These are phyloP conservation scores for Umbilicus rupestris DNA, from an alignment of 164 flowering plant genomes.

Conservation along the genomic window DNA sequence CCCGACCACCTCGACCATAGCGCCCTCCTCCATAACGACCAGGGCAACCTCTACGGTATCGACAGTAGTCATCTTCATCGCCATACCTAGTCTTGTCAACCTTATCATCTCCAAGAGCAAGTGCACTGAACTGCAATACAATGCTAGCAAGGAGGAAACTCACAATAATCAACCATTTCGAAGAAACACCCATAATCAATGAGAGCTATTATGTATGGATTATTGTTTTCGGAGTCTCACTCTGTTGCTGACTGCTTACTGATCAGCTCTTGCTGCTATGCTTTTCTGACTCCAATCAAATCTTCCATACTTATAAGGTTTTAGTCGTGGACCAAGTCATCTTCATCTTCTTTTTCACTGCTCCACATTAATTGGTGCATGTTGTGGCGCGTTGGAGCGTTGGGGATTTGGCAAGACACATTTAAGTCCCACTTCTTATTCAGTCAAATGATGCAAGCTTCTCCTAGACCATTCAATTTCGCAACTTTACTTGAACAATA, in stretches of 20 bases:
- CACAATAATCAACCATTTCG: constrained; percentile 22
- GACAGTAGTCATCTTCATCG: constrained; percentile 19
- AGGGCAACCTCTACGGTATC: constrained; percentile 14
- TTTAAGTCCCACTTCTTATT: not conserved
- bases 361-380: constrained; percentile 7
- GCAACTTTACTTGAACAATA: no score
- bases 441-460: no score
- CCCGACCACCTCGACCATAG: constrained; percentile 15
- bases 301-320: constrained; percentile 15
- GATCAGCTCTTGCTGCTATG: not conserved
- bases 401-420: not conserved
- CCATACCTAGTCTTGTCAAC: constrained; percentile 18
- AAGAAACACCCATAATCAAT: constrained; percentile 17
- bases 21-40: constrained; percentile 13
- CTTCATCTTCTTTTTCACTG: not conserved
- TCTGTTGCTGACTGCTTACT: not conserved
- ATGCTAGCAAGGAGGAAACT: constrained; percentile 22
- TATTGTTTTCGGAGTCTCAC: constrained; percentile 5
- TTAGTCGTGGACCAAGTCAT: constrained; percentile 8
- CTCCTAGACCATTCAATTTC: no score
- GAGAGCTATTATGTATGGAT: not conserved
- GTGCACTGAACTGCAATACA: constrained; percentile 23
- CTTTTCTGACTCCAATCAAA: not conserved
- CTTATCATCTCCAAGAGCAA: constrained; percentile 21
- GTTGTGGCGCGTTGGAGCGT: constrained; percentile 8